Evolutionary conservation across 2,329 filamentous ascomycete genomes (phyloP), one percentile per base, ranked within the genome.

Genomic region (Colletotrichum trifolii): DNA sequence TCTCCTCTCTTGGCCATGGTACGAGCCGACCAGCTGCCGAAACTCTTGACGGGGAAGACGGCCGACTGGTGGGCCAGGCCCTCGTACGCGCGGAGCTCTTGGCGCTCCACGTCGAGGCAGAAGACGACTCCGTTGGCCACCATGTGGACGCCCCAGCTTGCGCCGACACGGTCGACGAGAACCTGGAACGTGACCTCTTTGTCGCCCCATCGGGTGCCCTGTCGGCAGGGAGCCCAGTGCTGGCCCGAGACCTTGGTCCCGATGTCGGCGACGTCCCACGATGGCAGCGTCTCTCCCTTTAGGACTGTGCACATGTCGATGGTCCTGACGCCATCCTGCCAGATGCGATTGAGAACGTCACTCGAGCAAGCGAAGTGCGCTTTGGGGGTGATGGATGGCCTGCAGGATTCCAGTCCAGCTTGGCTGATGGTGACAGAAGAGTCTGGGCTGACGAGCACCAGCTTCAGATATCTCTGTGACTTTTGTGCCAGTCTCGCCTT

Each of bases 141-240:
- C 63, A 63, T 66, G n/a, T 62, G 63, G 25, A 66, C 58, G 8
- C 63, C 63, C 63, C 63, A 66, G 3, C 63, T 66, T 11, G 63
- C 58, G 2, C 63, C 63, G 3, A n/a, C 35, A 4, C 25, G 25
- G 8, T 62, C 63, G 17, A 63, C 50, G 3, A 47, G 59, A 12
- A 54, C 58, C 7, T 53, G 8, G 25, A 66, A 66, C 1, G 36
- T 17, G 15, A 54, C 38, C n/a, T 48, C 43, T 2, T 58, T 58
- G 10, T 63, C 52, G 8, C 47, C 49, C 63, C 63, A 66, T n/a
- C 46, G 17, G 6, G 58, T 66, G 1, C 63, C 63, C 15, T 54
- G 47, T n/a, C 63, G 58, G n/a, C 63, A 66, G 11, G 59, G 58
- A 2, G 63, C 58, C 63, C 63, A 63, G 43, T 66, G 63, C 35